Conservation (phyloP, 2,329 filamentous ascomycete species). For the Pyricularia sp. region DNA sequence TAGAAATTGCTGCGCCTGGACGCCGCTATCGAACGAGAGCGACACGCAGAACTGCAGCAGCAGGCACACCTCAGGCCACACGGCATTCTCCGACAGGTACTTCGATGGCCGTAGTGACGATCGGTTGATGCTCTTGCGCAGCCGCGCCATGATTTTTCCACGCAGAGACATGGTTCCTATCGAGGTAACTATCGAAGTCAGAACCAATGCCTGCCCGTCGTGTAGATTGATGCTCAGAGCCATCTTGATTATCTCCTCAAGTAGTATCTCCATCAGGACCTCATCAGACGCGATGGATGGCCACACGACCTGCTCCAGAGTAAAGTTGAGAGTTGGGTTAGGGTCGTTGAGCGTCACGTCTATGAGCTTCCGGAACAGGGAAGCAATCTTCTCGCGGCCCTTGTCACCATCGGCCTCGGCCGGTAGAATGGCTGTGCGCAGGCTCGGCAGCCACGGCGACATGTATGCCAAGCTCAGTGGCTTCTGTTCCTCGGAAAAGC, state of each 20-base stretch:
- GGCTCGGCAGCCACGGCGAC: constrained; percentile 52
- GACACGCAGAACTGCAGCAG: constrained; percentile 53
- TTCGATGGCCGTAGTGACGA: constrained; percentile 55
- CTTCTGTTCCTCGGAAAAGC: constrained; percentile 53
- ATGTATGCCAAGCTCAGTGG: constrained; percentile 55
- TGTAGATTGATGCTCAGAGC: constrained; percentile 43
- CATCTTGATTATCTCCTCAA: constrained; percentile 54
- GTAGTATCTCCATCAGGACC: constrained; percentile 49
- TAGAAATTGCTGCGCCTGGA: constrained; percentile 54
- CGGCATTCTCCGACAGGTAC: constrained; percentile 50
- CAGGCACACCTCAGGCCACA: constrained; percentile 58
- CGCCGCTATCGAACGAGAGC: constrained; percentile 53
- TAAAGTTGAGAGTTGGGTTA: constrained; percentile 33
- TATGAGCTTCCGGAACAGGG: constrained; percentile 52
- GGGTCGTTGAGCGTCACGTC: constrained; percentile 51
- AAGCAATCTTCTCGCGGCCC: constrained; percentile 49
- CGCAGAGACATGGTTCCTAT: constrained; percentile 53
- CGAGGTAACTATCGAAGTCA: constrained; percentile 49
- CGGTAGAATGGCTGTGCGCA: constrained; percentile 46
- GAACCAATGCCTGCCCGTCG: constrained; percentile 44
- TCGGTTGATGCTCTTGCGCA: constrained; percentile 54
- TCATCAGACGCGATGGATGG: constrained; percentile 52
- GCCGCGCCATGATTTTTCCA: constrained; percentile 50
- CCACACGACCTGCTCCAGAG: constrained; percentile 54
- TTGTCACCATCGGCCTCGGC: constrained; percentile 52